Conservation (phyloP, 2,329 filamentous ascomycete genomes). For the Xylaria sp. region DNA sequence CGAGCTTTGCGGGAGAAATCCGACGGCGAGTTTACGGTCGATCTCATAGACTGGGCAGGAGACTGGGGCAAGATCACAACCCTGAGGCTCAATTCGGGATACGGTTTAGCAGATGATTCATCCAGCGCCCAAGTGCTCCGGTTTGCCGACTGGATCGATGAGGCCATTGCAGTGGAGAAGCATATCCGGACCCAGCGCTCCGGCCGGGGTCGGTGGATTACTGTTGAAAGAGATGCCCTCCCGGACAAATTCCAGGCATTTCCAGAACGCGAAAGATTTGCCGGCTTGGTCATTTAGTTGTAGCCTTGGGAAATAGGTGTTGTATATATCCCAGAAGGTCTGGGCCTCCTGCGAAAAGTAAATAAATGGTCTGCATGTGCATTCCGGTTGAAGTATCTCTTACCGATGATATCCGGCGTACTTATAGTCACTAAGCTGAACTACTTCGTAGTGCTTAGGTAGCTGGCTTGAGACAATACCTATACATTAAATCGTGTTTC, state of each 20-base stretch:
- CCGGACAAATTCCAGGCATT: conserved; percentile 26
- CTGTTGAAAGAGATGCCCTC: conserved; percentile 51
- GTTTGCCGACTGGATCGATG: conserved; percentile 45
- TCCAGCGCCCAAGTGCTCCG: conserved; percentile 42
- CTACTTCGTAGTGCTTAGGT: too few species aligned
- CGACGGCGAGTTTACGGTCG: conserved; percentile 47
- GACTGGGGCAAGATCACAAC: conserved; percentile 59
- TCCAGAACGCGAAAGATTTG: conserved; percentile 20
- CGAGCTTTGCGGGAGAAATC: conserved; percentile 51
- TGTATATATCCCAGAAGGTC: background rate
- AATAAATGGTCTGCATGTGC: background rate
- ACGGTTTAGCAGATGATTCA: conserved; percentile 45
- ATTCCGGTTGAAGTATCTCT: too few species aligned
- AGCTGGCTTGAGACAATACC: too few species aligned
- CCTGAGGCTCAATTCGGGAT: conserved; percentile 54
- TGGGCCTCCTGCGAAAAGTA: background rate
- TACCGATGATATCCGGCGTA: too few species aligned
- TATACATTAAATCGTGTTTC: background rate
- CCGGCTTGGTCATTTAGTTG: background rate
- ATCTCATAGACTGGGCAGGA: conserved; percentile 58
- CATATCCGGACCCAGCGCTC: conserved; percentile 53
- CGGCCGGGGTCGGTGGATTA: conserved; percentile 56
- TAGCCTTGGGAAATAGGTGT: background rate
- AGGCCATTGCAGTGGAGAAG: conserved; percentile 52
- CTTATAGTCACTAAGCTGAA: too few species aligned